Conservation (phyloP, 352 stramenopile genomes). For the Phytophthora pisi region DNA sequence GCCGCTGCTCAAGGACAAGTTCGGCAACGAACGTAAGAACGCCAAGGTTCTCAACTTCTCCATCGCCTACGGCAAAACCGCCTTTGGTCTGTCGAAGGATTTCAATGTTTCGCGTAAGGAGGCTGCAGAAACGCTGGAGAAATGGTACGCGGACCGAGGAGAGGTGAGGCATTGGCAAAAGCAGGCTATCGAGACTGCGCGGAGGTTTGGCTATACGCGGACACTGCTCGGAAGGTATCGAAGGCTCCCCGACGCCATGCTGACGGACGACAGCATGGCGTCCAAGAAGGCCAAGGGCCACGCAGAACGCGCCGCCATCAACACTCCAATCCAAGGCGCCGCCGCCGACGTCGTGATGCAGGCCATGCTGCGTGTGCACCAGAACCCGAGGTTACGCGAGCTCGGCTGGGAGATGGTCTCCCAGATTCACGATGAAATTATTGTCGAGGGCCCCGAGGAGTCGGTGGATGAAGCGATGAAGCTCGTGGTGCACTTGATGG, state of each 20-base stretch:
- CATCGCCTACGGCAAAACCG: conserved; percentile 99
- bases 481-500: conserved; percentile 94
- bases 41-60: conserved; percentile 99
- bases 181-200: conserved; percentile 91
- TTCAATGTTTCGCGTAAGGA: conserved; percentile 85
- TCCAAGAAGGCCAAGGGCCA: conserved; percentile 84
- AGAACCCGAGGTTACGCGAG: conserved; percentile 89
- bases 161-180: conserved; percentile 95
- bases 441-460: conserved; percentile 98
- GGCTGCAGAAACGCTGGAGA: conserved; percentile 88
- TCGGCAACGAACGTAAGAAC: conserved; percentile 96
- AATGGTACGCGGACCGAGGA: conserved; percentile 96
- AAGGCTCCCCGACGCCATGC: conserved; percentile 94
- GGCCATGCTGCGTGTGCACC: conserved; percentile 98
- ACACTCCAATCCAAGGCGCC: conserved; percentile 99
- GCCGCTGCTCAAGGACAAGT: conserved; percentile 98
- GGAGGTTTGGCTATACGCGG: conserved; percentile 85
- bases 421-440: conserved; percentile 99
- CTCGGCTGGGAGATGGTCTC: conserved; percentile 98
- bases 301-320: conserved; percentile 97
- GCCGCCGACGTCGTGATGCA: conserved; percentile 99
- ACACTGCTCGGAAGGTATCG: conserved; percentile 98
- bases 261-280: conserved; percentile 57
- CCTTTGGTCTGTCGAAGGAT: conserved; percentile 94
- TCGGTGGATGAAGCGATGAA: conserved; percentile 92